Evolutionary conservation across 2,329 filamentous ascomycete species (phyloP).

Genomic region (Fusarium compactum): DNA sequence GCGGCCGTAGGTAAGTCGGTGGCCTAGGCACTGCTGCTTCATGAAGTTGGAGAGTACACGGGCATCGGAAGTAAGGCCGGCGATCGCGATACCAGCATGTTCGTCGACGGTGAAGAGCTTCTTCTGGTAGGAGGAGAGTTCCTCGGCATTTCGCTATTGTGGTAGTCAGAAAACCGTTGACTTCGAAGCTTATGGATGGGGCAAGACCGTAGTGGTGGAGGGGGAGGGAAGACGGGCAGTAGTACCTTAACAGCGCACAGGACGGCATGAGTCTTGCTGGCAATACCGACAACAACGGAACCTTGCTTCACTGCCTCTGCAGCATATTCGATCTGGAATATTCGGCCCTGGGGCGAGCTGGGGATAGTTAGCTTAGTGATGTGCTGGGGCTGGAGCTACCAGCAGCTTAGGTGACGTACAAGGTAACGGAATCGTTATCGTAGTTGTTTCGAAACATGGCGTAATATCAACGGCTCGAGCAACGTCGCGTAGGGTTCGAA

Average conservation of each 20-base stretch:
- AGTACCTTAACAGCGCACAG: slow-evolving; percentile 96
- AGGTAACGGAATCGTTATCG: slow-evolving; percentile 99
- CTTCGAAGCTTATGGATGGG: slow-evolving; percentile 8
- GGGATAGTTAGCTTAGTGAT: slow-evolving; percentile 44
- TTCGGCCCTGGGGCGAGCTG: slow-evolving; percentile 95
- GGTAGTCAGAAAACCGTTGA: slow-evolving; percentile 16
- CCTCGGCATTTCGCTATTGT: slow-evolving; percentile 92
- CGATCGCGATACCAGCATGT: slow-evolving; percentile 94
- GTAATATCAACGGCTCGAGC: slow-evolving; percentile 38
- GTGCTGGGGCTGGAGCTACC: slow-evolving; percentile 35
- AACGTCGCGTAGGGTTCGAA: slow-evolving; percentile 34
- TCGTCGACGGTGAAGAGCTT: slow-evolving; percentile 98
- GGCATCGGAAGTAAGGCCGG: slow-evolving; percentile 95
- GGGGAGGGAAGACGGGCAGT: slow-evolving; percentile 41
- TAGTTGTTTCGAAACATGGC: slow-evolving; percentile 99
- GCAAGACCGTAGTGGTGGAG: slow-evolving; percentile 17
- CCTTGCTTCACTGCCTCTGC: slow-evolving; percentile 99
- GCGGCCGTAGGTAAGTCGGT: slow-evolving; percentile 95
- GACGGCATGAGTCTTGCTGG: slow-evolving; percentile 97
- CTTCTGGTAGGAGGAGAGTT: slow-evolving; percentile 99
- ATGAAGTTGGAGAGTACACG: slow-evolving; percentile 99
- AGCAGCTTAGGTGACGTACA: slow-evolving; percentile 70
- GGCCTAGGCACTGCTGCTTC: slow-evolving; percentile 98
- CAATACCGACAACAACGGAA: slow-evolving; percentile 95
- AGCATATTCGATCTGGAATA: slow-evolving; percentile 99